Percentiles rank a stretch among this genome's conserved stretches.
phyloP scores from a whole-genome alignment of 495 filamentous ascomycete genomes.

The Letharia columbiana region DNA sequence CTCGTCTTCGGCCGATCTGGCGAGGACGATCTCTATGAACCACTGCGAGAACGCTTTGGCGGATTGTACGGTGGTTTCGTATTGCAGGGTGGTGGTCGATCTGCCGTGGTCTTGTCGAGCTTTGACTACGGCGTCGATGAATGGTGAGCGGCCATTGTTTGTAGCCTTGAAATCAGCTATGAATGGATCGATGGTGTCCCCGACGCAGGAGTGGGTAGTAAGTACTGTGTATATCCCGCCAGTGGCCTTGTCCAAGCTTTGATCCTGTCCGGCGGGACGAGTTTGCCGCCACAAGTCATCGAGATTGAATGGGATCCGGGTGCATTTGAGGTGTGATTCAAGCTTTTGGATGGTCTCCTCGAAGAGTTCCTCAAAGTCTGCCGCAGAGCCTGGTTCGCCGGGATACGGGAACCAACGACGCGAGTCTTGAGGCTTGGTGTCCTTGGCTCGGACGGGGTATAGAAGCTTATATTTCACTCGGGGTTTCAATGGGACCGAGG shows the following conservation, averaged over 20 bases:
- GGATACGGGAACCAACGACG: slow-evolving; percentile 19
- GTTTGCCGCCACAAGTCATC: slow-evolving; percentile 22
- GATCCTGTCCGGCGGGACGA: slow-evolving; percentile 16
- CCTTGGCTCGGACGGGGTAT: slow-evolving; percentile 17
- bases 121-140: slow-evolving; percentile 29
- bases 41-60: slow-evolving; percentile 20
- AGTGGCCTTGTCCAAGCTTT: slow-evolving; percentile 25
- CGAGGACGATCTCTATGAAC: slow-evolving; percentile 19
- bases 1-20: neutral
- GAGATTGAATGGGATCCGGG: slow-evolving; percentile 19
- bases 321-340: slow-evolving; percentile 22
- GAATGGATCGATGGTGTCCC: slow-evolving; percentile 29
- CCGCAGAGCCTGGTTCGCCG: slow-evolving; percentile 5
- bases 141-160: slow-evolving; percentile 30
- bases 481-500: slow-evolving; percentile 1
- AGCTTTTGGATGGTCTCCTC: slow-evolving; percentile 21
- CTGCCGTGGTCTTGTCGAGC: slow-evolving; percentile 23
- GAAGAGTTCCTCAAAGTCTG: slow-evolving; percentile 18
- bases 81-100: slow-evolving; percentile 4
- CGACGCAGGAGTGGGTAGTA: slow-evolving; percentile 27
- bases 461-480: slow-evolving; percentile 21
- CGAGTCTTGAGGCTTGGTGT: slow-evolving; percentile 9
- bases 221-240: slow-evolving; percentile 27
- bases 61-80: slow-evolving; percentile 11
- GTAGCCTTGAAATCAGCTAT: slow-evolving; percentile 32